Conservation (phyloP, 257 asterid genomes). For the Perilla frutescens region DNA sequence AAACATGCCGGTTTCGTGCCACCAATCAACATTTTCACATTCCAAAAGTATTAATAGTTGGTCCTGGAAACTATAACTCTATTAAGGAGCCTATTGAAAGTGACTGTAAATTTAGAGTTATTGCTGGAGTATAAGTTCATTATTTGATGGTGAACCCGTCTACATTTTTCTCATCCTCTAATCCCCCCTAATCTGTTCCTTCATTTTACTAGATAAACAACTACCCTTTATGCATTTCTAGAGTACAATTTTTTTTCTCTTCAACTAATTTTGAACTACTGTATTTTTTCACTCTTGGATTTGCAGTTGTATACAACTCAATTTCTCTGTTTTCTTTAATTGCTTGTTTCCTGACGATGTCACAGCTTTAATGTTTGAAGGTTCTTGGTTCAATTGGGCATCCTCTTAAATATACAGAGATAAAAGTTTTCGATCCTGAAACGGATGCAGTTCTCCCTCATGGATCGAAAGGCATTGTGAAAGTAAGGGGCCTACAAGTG, state of each 20-base stretch:
- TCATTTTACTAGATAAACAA: neutral
- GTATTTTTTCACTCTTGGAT: neutral
- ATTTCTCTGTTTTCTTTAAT: slow-evolving; percentile 26
- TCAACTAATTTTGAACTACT: slow-evolving; percentile 8
- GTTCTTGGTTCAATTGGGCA: slow-evolving; percentile 91
- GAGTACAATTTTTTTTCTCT: neutral
- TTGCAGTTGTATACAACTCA: slow-evolving; percentile 17
- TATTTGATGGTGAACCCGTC: neutral
- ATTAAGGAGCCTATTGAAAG: neutral
- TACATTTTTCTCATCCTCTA: slow-evolving; percentile 1
- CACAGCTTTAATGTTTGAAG: slow-evolving; percentile 53
- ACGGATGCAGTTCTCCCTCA: slow-evolving; percentile 64
- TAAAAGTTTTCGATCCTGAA: slow-evolving; percentile 78
- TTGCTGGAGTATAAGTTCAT: neutral
- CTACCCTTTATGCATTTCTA: slow-evolving; percentile 13
- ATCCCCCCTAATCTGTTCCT: neutral
- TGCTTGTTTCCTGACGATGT: slow-evolving; percentile 35
- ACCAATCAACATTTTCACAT: neutral
- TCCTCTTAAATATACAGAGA: slow-evolving; percentile 73
- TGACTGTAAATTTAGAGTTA: neutral
- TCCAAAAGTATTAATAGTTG: slow-evolving; percentile 7
- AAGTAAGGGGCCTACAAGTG: slow-evolving; percentile 88
- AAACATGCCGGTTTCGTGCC: neutral
- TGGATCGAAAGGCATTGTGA: slow-evolving; percentile 81
- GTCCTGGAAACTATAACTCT: neutral